These are phyloP conservation scores for Moesziomyces parantarcticus DNA, from an alignment of 1,284 basidiomycete species.

Conservation along the genomic window DNA sequence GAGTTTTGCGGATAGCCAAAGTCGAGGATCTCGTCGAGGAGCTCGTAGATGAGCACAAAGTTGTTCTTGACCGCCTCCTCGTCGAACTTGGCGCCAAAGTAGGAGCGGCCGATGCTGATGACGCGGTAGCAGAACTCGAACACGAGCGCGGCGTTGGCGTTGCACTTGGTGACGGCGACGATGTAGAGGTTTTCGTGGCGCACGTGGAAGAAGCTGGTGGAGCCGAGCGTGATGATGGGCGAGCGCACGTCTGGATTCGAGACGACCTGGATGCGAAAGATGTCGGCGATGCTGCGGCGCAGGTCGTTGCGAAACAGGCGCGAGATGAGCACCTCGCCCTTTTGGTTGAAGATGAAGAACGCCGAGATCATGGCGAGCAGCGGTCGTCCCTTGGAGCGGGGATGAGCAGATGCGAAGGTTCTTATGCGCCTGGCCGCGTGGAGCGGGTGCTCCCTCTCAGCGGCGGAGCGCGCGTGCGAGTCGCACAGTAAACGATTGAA, in stretches of 20 bases:
- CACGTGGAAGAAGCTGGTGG: constrained; percentile 97
- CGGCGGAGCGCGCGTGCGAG: neutral
- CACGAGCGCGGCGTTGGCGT: constrained; percentile 95
- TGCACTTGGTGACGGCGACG: constrained; percentile 95
- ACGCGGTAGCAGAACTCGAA: constrained; percentile 98
- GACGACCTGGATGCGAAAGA: constrained; percentile 82
- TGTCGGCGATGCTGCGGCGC: constrained; percentile 62
- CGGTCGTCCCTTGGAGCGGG: neutral
- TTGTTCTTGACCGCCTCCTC: constrained; percentile 98
- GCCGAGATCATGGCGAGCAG: constrained; percentile 72
- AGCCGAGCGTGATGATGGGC: constrained; percentile 96
- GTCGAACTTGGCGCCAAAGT: constrained; percentile 97
- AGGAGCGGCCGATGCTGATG: constrained; percentile 89
- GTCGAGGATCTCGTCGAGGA: constrained; percentile 81
- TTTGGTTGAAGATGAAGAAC: constrained; percentile 98
- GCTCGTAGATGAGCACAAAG: constrained; percentile 72
- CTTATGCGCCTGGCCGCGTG: constrained; percentile 2
- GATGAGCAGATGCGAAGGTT: neutral
- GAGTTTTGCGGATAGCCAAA: constrained; percentile 99
- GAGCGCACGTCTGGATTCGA: constrained; percentile 95
- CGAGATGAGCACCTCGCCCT: constrained; percentile 77
- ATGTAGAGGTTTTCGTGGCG: constrained; percentile 93
- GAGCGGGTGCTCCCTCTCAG: neutral
- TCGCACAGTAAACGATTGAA: neutral
- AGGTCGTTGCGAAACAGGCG: constrained; percentile 63